Percentiles rank a stretch among this genome's conserved stretches.
Evolutionary conservation across 1,284 basidiomycete species (phyloP).

Genomic region (Salmacisia buchloeana): DNA sequence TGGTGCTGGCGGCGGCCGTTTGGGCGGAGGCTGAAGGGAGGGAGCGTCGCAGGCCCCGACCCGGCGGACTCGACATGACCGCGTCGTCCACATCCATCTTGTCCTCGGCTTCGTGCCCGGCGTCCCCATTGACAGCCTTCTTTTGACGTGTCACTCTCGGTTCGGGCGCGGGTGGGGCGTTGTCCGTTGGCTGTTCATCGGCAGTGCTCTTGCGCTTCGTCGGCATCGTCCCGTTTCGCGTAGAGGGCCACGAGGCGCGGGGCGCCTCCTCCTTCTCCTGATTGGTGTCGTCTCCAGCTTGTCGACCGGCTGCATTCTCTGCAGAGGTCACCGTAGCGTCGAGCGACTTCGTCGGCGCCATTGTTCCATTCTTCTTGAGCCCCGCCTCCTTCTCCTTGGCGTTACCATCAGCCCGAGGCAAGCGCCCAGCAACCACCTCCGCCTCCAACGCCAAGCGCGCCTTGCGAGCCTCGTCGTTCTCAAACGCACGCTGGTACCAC

Average conservation of each 20-base stretch:
- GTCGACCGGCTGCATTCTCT: neutral
- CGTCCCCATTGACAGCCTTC: neutral
- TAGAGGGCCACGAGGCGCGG: too few species aligned
- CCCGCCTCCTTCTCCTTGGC: neutral
- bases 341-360: neutral
- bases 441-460: neutral
- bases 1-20: neutral
- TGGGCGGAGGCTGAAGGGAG: neutral
- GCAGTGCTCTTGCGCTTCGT: neutral
- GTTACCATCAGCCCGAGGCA: neutral
- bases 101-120: neutral
- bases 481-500: neutral
- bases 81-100: constrained; percentile 5
- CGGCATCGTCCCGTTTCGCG: neutral
- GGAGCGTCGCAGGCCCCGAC: neutral
- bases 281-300: neutral
- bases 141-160: neutral
- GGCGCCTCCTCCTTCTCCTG: too few species aligned
- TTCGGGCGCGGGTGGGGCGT: neutral
- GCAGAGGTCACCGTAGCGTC: neutral
- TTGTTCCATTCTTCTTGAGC: neutral
- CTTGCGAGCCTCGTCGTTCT: neutral
- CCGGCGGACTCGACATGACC: neutral
- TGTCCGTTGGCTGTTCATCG: neutral
- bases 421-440: neutral